Evolutionary conservation across 306 rosid species (phyloP), one percentile per base, ranked within the genome.

Genomic region (Clitoria ternatea): DNA sequence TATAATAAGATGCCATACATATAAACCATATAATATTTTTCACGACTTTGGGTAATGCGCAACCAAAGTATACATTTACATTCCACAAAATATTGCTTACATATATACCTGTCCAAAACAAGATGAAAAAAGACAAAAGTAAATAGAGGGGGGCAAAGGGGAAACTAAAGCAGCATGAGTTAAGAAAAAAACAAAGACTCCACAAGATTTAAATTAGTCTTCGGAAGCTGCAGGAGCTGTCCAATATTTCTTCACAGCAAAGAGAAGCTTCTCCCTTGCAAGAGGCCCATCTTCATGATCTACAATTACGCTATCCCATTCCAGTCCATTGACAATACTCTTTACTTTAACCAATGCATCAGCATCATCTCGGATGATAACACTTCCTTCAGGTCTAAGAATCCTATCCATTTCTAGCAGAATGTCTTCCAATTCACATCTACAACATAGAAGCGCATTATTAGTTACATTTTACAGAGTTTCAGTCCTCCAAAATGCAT

Each of bases 231-330:
- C 49, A 49, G 96, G 87, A 24, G 96, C 87, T 4, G 98, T 93
- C 94, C 94, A 90, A 82, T 88, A 93, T 32, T 87, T 90, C 60
- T 93, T 93, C 26, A 93, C 92, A 17, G 80, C 90, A 62, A 90
- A 81, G 4, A 88, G 80, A 60, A 90, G 80, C 18, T 93, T 93
- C 64, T 87, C 92, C 30, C 81, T 76, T 4, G 55, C 54, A 45
- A 57, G 78, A 71, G 90, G 88, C 24, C 98, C 97, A 74, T 88
- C 86, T 93, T 93, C 96, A 69, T 85, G 86, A 70, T 92, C 89
- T 13, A 87, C 85, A 63, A 90, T 90, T 37, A 24, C 70, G 61
- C 92, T 78, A 3, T 82, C 90, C 98, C 98, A 92, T 19, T 88
- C 87, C 90, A 92, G 48, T 48, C 65, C 80, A 33, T 81, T 61